These are phyloP conservation scores for Amanita muscaria DNA, from an alignment of 768 basidiomycete genomes.

Conservation along the genomic window DNA sequence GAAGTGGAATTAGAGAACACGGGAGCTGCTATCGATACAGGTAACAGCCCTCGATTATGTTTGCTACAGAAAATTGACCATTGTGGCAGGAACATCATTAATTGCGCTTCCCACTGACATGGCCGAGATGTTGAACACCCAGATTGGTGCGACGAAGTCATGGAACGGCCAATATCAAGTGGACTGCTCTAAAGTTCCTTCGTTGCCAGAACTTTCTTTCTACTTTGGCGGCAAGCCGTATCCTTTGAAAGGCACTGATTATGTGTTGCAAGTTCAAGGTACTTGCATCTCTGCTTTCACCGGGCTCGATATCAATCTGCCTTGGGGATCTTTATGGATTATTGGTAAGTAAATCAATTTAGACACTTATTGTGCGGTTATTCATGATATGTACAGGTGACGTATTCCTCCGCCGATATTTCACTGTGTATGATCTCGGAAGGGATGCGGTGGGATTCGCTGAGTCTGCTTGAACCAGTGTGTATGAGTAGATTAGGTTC, in stretches of 20 bases:
- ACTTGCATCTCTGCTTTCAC: constrained; percentile 94
- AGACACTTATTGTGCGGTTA: not conserved
- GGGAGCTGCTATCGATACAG: constrained; percentile 88
- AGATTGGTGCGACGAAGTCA: constrained; percentile 87
- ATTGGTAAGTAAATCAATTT: constrained; percentile 45
- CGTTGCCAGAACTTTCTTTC: constrained; percentile 78
- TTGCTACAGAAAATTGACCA: not conserved
- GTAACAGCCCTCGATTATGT: constrained; percentile 24
- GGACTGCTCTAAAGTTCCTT: constrained; percentile 79
- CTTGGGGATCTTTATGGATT: constrained; percentile 80
- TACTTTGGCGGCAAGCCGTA: constrained; percentile 76
- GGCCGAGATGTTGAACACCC: constrained; percentile 94
- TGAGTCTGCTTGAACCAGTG: constrained; percentile 19
- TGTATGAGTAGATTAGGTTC: constrained; percentile 1
- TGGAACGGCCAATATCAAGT: constrained; percentile 97
- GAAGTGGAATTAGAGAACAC: constrained; percentile 87
- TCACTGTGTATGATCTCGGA: constrained; percentile 82
- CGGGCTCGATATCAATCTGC: constrained; percentile 82
- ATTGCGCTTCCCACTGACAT: constrained; percentile 91
- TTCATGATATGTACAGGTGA: constrained; percentile 42
- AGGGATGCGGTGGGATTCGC: constrained; percentile 83
- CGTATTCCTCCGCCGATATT: constrained; percentile 87
- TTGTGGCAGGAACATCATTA: constrained; percentile 69
- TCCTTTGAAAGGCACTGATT: constrained; percentile 74
- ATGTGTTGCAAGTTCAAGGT: constrained; percentile 83